Evolutionary conservation across 345 rosid genomes (phyloP), one percentile per base, ranked within the genome.

Genomic region (Eucalyptus dawsonii): DNA sequence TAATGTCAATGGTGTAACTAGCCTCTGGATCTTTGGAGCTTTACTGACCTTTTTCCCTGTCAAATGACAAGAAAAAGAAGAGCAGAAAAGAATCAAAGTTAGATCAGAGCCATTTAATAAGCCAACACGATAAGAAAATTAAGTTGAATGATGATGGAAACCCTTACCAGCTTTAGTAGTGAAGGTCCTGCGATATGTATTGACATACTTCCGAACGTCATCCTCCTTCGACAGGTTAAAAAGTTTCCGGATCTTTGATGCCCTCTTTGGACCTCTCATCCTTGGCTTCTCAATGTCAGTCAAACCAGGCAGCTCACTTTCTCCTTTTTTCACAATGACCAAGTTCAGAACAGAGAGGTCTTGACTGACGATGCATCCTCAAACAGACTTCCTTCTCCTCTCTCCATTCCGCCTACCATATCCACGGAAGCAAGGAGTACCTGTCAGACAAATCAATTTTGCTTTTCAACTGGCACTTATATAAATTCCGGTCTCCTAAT

Each of bases 251-350:
- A 97, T 95, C 94, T 97, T 97, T 22, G 98, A 95, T 47, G 98
- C 98, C 89, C 99, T 95, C 94, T 97, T 97, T 87, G 98, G 99
- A 89, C 99, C 99, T 89, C 97, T 95, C 98, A 95, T 96, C 87
- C 98, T 95, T 49, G 99, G 98, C 92, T 95, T 95, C 94, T 96
- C 99, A 34, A 93, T 95, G 90, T 97, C 98, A 4, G 98, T 97
- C 87, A 96, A 93, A 49, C 99, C 99, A 45, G 99, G 98, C 83
- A 97, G 95, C 81, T 97, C 96, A 45, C 86, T 91, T 44, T 94
- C 99, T 91, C 98, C 98, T 92, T 97, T 96, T 94, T 97, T 96
- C 92, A 97, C 98, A 87, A 97, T 95, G 83, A 95, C 96, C 93
- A 96, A 92, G 94, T 96, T 96, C 92, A 97, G 92, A 16, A 97